A percentile compares a stretch with the other conserved stretches of the same genome.
These are phyloP conservation scores for Fraxinus velutina DNA, from an alignment of 305 asterid genomes.

Conservation along the genomic window DNA sequence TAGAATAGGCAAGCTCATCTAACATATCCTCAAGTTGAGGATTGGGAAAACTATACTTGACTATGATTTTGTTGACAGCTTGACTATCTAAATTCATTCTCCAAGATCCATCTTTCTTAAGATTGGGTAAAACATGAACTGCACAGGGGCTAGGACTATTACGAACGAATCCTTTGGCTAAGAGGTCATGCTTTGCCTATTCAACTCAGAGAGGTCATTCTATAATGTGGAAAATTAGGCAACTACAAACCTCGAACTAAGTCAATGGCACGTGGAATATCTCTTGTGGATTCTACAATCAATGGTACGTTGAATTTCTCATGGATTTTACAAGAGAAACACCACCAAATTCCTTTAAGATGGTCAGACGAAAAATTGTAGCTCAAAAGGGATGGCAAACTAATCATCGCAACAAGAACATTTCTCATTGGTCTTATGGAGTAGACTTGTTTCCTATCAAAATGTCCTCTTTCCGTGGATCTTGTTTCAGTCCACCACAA, in stretches of 20 bases:
- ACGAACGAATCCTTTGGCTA: neutral
- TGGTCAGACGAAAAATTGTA: neutral
- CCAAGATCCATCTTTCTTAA: neutral
- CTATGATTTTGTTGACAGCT: neutral
- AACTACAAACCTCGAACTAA: neutral
- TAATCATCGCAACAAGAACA: neutral
- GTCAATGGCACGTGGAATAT: neutral
- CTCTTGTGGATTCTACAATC: neutral
- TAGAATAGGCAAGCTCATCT: neutral
- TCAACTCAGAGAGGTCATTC: neutral
- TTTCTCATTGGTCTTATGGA: neutral
- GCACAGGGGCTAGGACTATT: neutral
- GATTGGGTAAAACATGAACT: neutral
- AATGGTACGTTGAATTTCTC: neutral
- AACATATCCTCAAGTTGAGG: neutral
- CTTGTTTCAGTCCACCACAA: neutral
- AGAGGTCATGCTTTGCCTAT: neutral
- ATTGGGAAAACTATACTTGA: neutral
- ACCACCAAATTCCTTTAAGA: neutral
- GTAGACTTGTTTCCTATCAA: neutral
- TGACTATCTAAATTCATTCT: neutral
- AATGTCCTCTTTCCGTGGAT: neutral
- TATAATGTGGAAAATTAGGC: neutral
- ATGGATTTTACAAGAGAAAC: neutral
- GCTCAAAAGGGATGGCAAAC: neutral